phyloP scores from a whole-genome alignment of 768 basidiomycete species.

The Calocybe gangraenosa region DNA sequence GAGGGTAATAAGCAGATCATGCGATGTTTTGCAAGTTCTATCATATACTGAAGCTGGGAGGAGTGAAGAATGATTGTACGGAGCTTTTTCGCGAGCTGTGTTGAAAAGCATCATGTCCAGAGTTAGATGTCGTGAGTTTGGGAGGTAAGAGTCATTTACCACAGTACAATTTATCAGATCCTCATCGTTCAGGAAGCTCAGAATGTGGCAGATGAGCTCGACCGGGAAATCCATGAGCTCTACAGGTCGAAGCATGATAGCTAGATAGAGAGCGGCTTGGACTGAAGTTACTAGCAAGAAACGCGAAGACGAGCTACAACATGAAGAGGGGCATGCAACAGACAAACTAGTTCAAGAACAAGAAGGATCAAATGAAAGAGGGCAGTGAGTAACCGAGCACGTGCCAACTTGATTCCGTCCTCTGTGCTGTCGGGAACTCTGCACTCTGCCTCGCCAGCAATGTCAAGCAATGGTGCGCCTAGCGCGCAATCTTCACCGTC shows the following conservation, averaged over 20 bases:
- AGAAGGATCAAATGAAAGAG: neutral
- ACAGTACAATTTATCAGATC: slow-evolving; percentile 31
- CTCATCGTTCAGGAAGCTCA: slow-evolving; percentile 27
- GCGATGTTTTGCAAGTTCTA: slow-evolving; percentile 44
- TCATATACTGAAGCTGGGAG: slow-evolving; percentile 42
- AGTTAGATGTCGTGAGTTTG: slow-evolving; percentile 2
- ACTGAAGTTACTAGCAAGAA: neutral
- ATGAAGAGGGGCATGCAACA: too few species aligned
- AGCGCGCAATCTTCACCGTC: slow-evolving; percentile 28
- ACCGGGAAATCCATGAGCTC: slow-evolving; percentile 29
- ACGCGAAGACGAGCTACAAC: too few species aligned
- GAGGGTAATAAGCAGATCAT: slow-evolving; percentile 35
- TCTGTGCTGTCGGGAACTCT: neutral
- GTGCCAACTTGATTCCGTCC: neutral
- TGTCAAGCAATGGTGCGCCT: slow-evolving; percentile 23
- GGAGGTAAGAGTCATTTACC: slow-evolving; percentile 18
- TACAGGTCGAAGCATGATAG: slow-evolving; percentile 6
- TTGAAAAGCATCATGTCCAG: neutral
- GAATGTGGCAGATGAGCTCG: slow-evolving; percentile 34
- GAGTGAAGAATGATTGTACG: slow-evolving; percentile 34
- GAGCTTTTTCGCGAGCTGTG: slow-evolving; percentile 37
- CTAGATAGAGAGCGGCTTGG: neutral
- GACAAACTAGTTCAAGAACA: neutral
- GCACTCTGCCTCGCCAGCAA: slow-evolving; percentile 2
- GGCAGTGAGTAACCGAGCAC: slow-evolving; percentile 2